These are phyloP conservation scores for Globisporangium nunn DNA, from an alignment of 352 stramenopile genomes.

Conservation along the genomic window DNA sequence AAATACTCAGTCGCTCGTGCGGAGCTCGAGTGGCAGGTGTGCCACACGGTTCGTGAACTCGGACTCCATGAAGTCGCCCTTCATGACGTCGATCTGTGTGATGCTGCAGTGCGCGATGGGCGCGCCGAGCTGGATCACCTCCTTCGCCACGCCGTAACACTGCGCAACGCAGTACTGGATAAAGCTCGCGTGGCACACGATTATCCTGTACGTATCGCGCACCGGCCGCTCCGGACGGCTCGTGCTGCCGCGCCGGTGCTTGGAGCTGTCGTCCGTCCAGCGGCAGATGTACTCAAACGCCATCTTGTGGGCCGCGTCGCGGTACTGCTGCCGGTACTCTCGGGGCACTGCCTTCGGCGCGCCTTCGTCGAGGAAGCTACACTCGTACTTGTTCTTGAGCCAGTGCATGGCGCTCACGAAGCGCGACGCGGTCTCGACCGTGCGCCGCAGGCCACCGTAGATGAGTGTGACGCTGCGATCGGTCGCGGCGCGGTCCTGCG, in stretches of 20 bases:
- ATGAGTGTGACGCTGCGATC: constrained; percentile 48
- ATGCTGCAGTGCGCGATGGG: constrained; percentile 72
- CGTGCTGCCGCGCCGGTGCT: constrained; percentile 9
- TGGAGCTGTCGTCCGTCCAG: constrained; percentile 28
- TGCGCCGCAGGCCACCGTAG: constrained; percentile 59
- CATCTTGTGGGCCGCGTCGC: constrained; percentile 71
- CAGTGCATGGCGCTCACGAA: constrained; percentile 61
- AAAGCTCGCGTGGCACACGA: constrained; percentile 76
- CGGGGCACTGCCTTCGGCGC: constrained; percentile 45
- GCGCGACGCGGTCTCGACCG: constrained; percentile 55
- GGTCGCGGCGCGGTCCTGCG: constrained; percentile 11
- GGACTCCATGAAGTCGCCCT: constrained; percentile 37
- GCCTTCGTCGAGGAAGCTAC: constrained; percentile 69
- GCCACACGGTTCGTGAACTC: constrained; percentile 57
- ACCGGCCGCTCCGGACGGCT: neutral
- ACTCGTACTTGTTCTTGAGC: constrained; percentile 51
- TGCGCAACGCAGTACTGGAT: constrained; percentile 67
- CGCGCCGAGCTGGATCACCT: constrained; percentile 70
- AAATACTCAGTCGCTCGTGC: constrained; percentile 56
- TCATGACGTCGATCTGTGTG: constrained; percentile 55
- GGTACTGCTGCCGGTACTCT: constrained; percentile 60
- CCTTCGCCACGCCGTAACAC: constrained; percentile 57
- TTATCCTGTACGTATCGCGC: constrained; percentile 54
- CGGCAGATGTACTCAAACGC: constrained; percentile 66
- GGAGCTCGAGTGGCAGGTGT: constrained; percentile 64